These are phyloP conservation scores for Penicillium longicatenatum DNA, from an alignment of 495 filamentous ascomycete genomes.

Conservation along the genomic window DNA sequence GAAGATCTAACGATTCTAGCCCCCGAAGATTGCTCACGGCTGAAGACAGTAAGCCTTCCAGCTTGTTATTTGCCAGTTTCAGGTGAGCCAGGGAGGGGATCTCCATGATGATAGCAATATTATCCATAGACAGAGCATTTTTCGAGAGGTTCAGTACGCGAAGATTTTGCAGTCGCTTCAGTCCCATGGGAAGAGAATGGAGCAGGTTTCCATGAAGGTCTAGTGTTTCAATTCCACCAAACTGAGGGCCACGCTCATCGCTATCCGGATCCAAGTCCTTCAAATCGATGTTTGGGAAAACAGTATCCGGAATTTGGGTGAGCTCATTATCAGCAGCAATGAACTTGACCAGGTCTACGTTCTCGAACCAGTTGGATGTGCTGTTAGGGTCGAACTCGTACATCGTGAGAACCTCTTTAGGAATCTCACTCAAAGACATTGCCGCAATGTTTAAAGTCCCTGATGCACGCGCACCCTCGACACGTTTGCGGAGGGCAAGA, in stretches of 20 bases:
- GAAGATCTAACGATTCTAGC: conserved; percentile 79
- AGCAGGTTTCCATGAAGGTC: conserved; percentile 88
- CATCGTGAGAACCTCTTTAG: conserved; percentile 85
- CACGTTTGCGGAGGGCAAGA: conserved; percentile 68
- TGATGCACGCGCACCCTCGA: conserved; percentile 73
- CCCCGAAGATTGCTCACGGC: conserved; percentile 59
- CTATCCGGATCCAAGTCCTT: conserved; percentile 59
- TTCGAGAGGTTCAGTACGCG: conserved; percentile 83
- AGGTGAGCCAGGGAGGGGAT: conserved; percentile 73
- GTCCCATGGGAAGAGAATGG: conserved; percentile 67
- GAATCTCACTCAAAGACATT: conserved; percentile 78
- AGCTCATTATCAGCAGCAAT: conserved; percentile 93
- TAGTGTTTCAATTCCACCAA: conserved; percentile 78
- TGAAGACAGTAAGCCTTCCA: conserved; percentile 64
- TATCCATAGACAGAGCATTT: conserved; percentile 72
- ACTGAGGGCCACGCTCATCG: conserved; percentile 68
- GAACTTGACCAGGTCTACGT: conserved; percentile 86
- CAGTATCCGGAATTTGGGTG: conserved; percentile 64
- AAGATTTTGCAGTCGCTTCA: conserved; percentile 70
- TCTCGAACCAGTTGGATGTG: conserved; percentile 79
- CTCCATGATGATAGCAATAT: conserved; percentile 70
- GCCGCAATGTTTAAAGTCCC: conserved; percentile 89
- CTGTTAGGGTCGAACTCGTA: conserved; percentile 71
- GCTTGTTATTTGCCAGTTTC: conserved; percentile 74
- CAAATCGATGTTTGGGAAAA: conserved; percentile 75